Evolutionary conservation across 2,329 filamentous ascomycete genomes (phyloP), one percentile per base, ranked within the genome.

Genomic region (Mycocentrospora acerina): DNA sequence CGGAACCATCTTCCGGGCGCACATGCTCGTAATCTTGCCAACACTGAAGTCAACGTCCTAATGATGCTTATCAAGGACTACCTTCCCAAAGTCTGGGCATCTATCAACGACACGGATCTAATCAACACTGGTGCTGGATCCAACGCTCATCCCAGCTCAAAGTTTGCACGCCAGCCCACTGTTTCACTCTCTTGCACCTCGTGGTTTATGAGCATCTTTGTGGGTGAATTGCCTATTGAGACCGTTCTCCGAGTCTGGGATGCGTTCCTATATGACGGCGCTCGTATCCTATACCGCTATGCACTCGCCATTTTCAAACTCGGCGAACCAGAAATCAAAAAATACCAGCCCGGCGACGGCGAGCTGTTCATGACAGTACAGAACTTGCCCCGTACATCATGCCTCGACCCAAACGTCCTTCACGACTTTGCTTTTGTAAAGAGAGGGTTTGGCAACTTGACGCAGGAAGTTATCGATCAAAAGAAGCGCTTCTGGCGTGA

Each of bases 181-280:
- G 91, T 97, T 51, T 93, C 88, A 0, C 78, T 97, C 4, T 94
- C 90, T 53, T 89, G 93, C 67, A 95, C 90, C 8, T 88, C 90
- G 4, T 97, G 91, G 91, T 94, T 97, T 67, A 96, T 97, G 91
- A 94, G 88, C 32, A 87, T 93, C 56, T 96, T 93, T 66, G 93
- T 96, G 45, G 90, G 90, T 36, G 95, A 88, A 0, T 73, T 97
- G 13, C 91, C 91, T 2, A 90, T 95, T 46, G 91, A 97, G 70
- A 89, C 86, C 13, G 91, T 90, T 0, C 78, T 96, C 13, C 85
- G 91, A 7, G 88, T 96, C 1, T 97, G 91, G 91, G 91, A 97
- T 56, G 82, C 89, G 1, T 90, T 97, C 62, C 95, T 96, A 66
- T 95, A 94, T 67, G 91, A 97, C 68, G 91, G 91, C 3, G 90